phyloP scores from a whole-genome alignment of 345 rosid genomes.

The Syzygium grande region DNA sequence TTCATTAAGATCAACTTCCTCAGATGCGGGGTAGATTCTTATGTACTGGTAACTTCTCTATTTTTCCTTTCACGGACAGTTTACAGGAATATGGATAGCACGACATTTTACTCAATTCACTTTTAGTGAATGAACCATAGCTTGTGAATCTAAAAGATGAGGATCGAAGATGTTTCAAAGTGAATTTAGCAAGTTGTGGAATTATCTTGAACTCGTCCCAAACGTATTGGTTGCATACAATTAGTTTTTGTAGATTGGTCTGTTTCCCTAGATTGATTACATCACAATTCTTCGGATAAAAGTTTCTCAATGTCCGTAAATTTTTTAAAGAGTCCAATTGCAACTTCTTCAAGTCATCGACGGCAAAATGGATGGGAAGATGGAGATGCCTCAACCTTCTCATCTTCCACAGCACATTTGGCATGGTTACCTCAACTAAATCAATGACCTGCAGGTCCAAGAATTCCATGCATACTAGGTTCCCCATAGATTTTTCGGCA shows the following conservation, averaged over 20 bases:
- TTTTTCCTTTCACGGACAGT: slow-evolving; percentile 11
- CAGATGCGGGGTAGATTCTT: slow-evolving; percentile 22
- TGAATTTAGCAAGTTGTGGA: too few species aligned
- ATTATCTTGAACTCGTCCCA: too few species aligned
- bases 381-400: slow-evolving; percentile 6
- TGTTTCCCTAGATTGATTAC: too few species aligned
- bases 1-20: slow-evolving; percentile 25
- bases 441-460: slow-evolving; percentile 7
- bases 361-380: background rate
- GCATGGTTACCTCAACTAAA: background rate
- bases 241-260: too few species aligned
- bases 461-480: slow-evolving; percentile 13
- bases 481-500: slow-evolving; percentile 11
- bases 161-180: background rate
- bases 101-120: background rate
- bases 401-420: slow-evolving; percentile 18
- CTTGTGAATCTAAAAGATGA: background rate
- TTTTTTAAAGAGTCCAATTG: too few species aligned
- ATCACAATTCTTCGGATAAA: too few species aligned
- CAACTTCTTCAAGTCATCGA: too few species aligned
- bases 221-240: too few species aligned
- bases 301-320: too few species aligned
- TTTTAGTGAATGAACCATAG: background rate
- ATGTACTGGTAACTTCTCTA: slow-evolving; percentile 18
- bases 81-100: slow-evolving; percentile 13